Conservation (phyloP, 208 protist genomes). For the Zelonia costaricensis region DNA sequence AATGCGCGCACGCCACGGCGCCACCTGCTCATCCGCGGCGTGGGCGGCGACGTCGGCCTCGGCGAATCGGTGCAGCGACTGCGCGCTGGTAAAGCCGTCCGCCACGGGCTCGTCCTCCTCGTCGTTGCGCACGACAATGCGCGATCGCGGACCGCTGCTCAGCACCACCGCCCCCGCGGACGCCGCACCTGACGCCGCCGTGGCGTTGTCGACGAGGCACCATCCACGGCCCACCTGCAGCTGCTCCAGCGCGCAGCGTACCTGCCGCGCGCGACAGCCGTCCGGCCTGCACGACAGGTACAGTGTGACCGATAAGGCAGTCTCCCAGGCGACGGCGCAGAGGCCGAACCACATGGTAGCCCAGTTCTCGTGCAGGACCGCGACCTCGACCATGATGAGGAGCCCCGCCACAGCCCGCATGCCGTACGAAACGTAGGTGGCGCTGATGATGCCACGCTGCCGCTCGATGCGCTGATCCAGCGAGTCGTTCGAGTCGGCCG, state of each 20-base stretch:
- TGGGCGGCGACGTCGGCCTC: background rate
- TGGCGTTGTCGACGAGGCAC: no score
- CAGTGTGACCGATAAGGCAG: background rate
- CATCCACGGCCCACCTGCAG: background rate
- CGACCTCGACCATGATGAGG: background rate
- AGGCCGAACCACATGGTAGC: background rate
- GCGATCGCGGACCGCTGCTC: no score
- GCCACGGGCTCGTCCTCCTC: background rate
- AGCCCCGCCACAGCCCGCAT: background rate
- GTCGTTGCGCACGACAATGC: background rate
- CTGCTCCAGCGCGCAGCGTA: conserved; percentile 13
- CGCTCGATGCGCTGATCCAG: conserved; percentile 3
- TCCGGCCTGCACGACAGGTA: conserved; percentile 1
- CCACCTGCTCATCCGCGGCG: background rate
- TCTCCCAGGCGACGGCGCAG: conserved; percentile 1
- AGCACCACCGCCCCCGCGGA: no score
- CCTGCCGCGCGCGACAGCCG: background rate
- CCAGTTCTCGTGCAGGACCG: background rate
- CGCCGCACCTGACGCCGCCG: no score
- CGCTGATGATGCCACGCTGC: background rate
- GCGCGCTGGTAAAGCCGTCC: background rate
- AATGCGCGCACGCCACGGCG: no score
- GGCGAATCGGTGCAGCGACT: background rate
- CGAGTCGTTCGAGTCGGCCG: background rate
- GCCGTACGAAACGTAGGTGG: background rate